Conservation (phyloP, 2,329 filamentous ascomycete species). For the Aspergillus cejpii region DNA sequence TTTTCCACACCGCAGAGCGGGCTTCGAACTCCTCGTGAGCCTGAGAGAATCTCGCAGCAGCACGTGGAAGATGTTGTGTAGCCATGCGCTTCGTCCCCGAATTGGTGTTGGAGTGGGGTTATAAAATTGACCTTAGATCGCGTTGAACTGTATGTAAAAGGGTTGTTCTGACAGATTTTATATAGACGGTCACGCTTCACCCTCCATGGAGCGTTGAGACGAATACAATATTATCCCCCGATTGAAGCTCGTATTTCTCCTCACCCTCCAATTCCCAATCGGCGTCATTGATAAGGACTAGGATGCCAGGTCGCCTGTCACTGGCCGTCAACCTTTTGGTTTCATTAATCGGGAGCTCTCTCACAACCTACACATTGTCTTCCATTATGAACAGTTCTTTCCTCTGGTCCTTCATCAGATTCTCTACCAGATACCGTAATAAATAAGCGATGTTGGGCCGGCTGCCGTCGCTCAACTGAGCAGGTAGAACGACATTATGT, state of each 20-base stretch:
- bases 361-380: slow-evolving; percentile 67
- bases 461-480: slow-evolving; percentile 52
- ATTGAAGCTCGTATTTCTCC: slow-evolving; percentile 76
- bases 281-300: slow-evolving; percentile 94
- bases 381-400: slow-evolving; percentile 88
- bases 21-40: slow-evolving; percentile 38
- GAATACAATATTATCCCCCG: slow-evolving; percentile 83
- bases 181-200: slow-evolving; percentile 37
- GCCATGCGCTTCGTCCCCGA: slow-evolving; percentile 8
- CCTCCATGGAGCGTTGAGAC: slow-evolving; percentile 95
- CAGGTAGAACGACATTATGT: slow-evolving; percentile 63
- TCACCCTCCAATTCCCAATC: slow-evolving; percentile 98
- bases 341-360: background rate
- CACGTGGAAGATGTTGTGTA: slow-evolving; percentile 43
- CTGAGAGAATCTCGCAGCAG: slow-evolving; percentile 40
- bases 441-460: slow-evolving; percentile 67
- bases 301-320: slow-evolving; percentile 81
- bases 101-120: slow-evolving; percentile 2
- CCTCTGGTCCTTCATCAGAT: slow-evolving; percentile 76
- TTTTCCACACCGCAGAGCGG: slow-evolving; percentile 41
- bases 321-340: slow-evolving; percentile 16
- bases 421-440: slow-evolving; percentile 69
- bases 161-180: slow-evolving; percentile 1
- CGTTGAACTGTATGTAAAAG: slow-evolving; percentile 1
- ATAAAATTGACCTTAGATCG: background rate